Evolutionary conservation across 768 basidiomycete genomes (phyloP).

Genomic region (Nevesoporus exiguus): DNA sequence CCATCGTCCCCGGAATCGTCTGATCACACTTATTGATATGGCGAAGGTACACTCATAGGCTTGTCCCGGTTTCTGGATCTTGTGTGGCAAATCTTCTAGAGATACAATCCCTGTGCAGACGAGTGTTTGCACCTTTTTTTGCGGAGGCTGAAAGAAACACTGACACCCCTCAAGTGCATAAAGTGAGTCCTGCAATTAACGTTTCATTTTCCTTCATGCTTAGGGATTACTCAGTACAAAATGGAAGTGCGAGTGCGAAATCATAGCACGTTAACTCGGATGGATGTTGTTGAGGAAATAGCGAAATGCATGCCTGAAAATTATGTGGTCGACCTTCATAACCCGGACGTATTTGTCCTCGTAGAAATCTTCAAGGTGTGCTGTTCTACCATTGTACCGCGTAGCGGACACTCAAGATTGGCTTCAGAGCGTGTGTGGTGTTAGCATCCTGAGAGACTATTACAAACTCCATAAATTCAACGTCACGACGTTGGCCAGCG

Average conservation of each 20-base stretch:
- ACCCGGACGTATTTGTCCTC: slow-evolving; percentile 71
- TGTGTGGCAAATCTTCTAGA: slow-evolving; percentile 69
- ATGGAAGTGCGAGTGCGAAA: slow-evolving; percentile 74
- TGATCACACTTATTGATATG: not conserved
- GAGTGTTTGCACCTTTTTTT: slow-evolving; percentile 53
- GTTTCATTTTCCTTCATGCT: not conserved
- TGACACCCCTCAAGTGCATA: slow-evolving; percentile 37
- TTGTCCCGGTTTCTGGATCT: slow-evolving; percentile 66
- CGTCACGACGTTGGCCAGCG: slow-evolving; percentile 66
- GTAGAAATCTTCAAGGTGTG: slow-evolving; percentile 82
- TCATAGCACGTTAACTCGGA: slow-evolving; percentile 64
- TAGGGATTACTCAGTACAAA: slow-evolving; percentile 56
- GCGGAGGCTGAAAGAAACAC: slow-evolving; percentile 35
- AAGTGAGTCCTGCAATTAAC: slow-evolving; percentile 31
- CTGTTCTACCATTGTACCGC: not conserved
- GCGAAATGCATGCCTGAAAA: slow-evolving; percentile 67
- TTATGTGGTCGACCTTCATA: slow-evolving; percentile 63
- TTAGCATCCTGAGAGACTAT: slow-evolving; percentile 72
- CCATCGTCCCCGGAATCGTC: not conserved
- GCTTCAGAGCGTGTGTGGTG: slow-evolving; percentile 67
- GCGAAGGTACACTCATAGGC: slow-evolving; percentile 61
- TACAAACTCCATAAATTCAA: slow-evolving; percentile 75
- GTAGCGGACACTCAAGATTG: not conserved
- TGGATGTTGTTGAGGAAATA: slow-evolving; percentile 59
- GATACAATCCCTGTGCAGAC: slow-evolving; percentile 59